phyloP scores from a whole-genome alignment of 306 rosid species.

The Cicer cuneatum region DNA sequence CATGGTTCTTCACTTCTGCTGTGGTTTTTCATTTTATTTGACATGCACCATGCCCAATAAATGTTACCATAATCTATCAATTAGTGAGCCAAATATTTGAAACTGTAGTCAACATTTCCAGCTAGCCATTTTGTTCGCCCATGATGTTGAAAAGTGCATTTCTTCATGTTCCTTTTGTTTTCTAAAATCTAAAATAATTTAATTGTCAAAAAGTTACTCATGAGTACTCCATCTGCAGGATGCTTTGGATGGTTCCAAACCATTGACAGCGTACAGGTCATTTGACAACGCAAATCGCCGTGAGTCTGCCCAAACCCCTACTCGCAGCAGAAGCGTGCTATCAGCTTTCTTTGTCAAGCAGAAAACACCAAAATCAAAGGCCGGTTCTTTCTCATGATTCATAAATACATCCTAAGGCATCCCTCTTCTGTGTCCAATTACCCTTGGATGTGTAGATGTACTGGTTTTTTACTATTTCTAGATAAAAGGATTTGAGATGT shows the following conservation, averaged over 20 bases:
- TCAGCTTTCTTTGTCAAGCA: slow-evolving; percentile 89
- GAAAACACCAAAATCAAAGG: slow-evolving; percentile 63
- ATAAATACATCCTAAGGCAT: slow-evolving; percentile 46
- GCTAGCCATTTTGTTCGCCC: slow-evolving; percentile 1
- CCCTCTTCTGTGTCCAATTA: slow-evolving; percentile 11
- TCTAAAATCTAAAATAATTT: slow-evolving; percentile 3
- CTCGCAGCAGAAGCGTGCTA: slow-evolving; percentile 91
- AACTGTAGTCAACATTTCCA: not conserved
- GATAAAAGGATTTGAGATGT: not conserved
- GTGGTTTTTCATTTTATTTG: not conserved
- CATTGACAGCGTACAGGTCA: slow-evolving; percentile 70
- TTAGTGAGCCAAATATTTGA: slow-evolving; percentile 5
- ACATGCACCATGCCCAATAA: not conserved
- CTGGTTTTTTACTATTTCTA: not conserved
- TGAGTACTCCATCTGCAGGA: slow-evolving; percentile 58
- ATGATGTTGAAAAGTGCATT: slow-evolving; percentile 17
- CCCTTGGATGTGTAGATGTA: slow-evolving; percentile 37
- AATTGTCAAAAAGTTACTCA: slow-evolving; percentile 21
- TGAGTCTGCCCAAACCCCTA: slow-evolving; percentile 57
- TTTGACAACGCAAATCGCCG: slow-evolving; percentile 74
- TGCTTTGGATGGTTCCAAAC: slow-evolving; percentile 64
- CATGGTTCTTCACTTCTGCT: too few relatives aligned
- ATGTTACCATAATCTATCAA: not conserved
- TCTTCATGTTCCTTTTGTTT: slow-evolving; percentile 18
- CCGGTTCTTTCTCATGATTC: slow-evolving; percentile 68